Base-by-base conservation (phyloP, 2,329 filamentous ascomycete species). In the Colletotrichum higginsianum region DNA sequence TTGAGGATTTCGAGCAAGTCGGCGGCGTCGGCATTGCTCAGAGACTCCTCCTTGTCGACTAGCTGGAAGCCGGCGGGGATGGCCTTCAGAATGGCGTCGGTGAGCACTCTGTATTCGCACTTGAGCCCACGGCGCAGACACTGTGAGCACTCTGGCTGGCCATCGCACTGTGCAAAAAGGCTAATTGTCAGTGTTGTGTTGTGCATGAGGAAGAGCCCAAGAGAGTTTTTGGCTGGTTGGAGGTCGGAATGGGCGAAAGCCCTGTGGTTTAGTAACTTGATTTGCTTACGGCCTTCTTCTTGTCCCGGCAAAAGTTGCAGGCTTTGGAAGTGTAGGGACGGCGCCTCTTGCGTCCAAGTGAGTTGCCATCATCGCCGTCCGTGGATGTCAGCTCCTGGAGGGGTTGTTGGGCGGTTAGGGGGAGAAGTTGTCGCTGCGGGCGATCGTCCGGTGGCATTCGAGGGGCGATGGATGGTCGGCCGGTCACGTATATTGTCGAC, bases 271-370 rank as follows among this genome's bases (percentile, higher is more conserved):
- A 26, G 26, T 26, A 26, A 26, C 26, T 30, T 30, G 26, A 6
- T 4, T 26, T n/a, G 35, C 62, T 18, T 26, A 65, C 62, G 6
- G 62, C 62, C 12, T 16, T 38, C 42, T 65, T 65, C 26, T 38
- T 65, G 8, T 35, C n/a, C 40, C 50, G 26, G 11, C 62, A 65
- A 30, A 21, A 47, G n/a, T 65, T 53, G 30, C 62, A 65, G 8
- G 62, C 62, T 35, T 40, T 65, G 5, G 62, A 12, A 2, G 35
- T 35, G 18, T 65, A 57, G 13, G 50, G 26, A 1, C 62, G 62
- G 18, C 50, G 40, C 21, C 52, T 38, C 13, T 65, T 65, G n/a
- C 38, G 62, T 9, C 38, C 9, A 23, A 18, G 16, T 21, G 56
- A 44, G 15, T 18, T 12, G 1, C 15, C 56, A 3, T 21, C 40